Evolutionary conservation across 176 grass and related monocot species (phyloP), one percentile per base, ranked within the genome.

Genomic region (Oryza glaberrima): DNA sequence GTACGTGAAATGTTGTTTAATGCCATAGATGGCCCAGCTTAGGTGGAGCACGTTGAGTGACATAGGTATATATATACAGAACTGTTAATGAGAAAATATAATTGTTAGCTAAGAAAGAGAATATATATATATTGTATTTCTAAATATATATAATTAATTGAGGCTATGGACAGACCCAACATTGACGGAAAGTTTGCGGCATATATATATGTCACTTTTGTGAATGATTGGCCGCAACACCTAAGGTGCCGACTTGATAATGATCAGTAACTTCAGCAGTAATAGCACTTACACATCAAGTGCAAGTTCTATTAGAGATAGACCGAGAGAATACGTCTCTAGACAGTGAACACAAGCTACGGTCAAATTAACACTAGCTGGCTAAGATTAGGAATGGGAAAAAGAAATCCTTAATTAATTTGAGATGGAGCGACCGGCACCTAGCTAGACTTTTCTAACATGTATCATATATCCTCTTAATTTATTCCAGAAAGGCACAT

Each of bases 251-350:
- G 28, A 67, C 19, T 25, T 73, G 83, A 85, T 47, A 14, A 35
- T 63, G 20, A 63, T 23, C 58, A 23, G 58, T 63, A 63, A 63
- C 58, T 23, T 63, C 58, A 63, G 58, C 58, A 63, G 58, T 63
- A 22, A 90, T 86, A 67, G 83, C 73, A 67, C 75, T 19, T 10
- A 35, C 56, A 82, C 83, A 63, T 90, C 83, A 72, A 30, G 28
- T 72, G 30, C 49, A 70, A 77, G 70, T 72, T 9, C 80, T 67
- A 17, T 15, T 28, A 49, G 38, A 44, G 28, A 68, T 6, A 52
- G 34, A 12, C 30, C 23, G 61, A 44, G 54, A 58, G 65, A 83
- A 47, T 48, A 86, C 70, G 76, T n/a, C 73, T 75, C 70, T 82
- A 28, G 25, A 58, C 68, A 28, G 63, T 19, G 34, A 65, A 41